These are phyloP conservation scores for Poa annua DNA, from an alignment of 176 grass and related monocot species.

Conservation along the genomic window DNA sequence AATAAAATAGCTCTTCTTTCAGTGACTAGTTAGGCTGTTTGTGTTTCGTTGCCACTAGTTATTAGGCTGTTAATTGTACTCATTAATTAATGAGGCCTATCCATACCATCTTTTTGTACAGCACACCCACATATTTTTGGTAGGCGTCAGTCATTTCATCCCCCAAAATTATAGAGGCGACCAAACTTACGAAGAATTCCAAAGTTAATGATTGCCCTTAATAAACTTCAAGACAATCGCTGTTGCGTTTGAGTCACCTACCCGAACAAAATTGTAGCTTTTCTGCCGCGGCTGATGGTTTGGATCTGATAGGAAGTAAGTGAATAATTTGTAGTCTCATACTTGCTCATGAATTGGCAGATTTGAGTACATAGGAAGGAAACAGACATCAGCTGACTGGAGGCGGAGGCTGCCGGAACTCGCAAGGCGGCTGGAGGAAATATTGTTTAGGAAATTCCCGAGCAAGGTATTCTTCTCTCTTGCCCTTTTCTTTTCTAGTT, in stretches of 20 bases:
- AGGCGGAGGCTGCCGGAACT: slow-evolving; percentile 50
- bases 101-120: background rate
- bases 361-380: slow-evolving; percentile 48
- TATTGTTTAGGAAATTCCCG: slow-evolving; percentile 59
- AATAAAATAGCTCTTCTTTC: background rate
- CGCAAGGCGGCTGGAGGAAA: slow-evolving; percentile 52
- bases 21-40: background rate
- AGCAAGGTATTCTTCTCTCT: slow-evolving; percentile 54
- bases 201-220: background rate
- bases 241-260: background rate
- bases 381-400: slow-evolving; percentile 45
- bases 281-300: background rate
- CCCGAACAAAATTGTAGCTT: background rate
- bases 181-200: background rate
- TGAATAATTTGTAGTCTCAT: slow-evolving; percentile 17
- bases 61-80: slow-evolving; percentile 25
- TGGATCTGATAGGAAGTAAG: background rate
- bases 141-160: slow-evolving; percentile 13
- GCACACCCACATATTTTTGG: background rate
- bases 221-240: background rate
- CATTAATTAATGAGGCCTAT: slow-evolving; percentile 33
- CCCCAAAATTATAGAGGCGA: slow-evolving; percentile 9
- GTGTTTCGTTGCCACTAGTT: background rate
- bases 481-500: slow-evolving; percentile 19
- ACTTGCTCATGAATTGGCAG: slow-evolving; percentile 34